A percentile compares a stretch with the other conserved stretches of the same genome.
Conservation (phyloP, 176 grass and related monocot species). For the Rhynchospora tenuis region DNA sequence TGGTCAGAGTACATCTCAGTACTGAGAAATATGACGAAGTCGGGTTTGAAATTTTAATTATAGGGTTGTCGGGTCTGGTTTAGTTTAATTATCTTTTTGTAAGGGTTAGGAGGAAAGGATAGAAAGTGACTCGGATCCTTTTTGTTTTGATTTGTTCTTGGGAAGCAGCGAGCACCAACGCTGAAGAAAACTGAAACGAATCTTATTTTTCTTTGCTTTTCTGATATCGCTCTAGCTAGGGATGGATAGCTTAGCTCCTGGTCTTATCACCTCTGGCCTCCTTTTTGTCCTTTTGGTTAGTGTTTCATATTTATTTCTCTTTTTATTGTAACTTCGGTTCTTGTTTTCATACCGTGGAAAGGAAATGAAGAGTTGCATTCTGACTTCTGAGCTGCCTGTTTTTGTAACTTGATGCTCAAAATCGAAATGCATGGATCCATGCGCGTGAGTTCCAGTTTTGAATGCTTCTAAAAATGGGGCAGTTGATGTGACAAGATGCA, state of each 20-base stretch:
- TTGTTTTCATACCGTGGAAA: neutral
- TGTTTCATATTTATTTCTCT: neutral
- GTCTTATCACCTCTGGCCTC: constrained; percentile 5
- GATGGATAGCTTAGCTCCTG: neutral
- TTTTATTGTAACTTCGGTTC: constrained; percentile 1
- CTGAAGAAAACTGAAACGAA: neutral
- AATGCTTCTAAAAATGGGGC: neutral
- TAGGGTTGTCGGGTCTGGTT: neutral
- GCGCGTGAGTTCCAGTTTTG: neutral
- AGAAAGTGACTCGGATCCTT: constrained; percentile 21
- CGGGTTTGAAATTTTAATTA: neutral
- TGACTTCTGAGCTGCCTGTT: neutral
- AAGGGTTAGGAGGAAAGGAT: neutral
- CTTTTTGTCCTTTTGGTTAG: neutral
- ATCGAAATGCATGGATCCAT: neutral
- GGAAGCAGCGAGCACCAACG: neutral
- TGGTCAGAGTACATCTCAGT: constrained; percentile 7
- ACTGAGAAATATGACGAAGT: neutral
- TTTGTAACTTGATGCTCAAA: neutral
- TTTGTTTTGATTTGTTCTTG: constrained; percentile 20
- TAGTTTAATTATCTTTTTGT: neutral
- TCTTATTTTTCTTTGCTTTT: neutral
- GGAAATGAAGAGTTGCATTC: constrained; percentile 18
- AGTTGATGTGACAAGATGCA: neutral
- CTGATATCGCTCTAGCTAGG: neutral